These are phyloP conservation scores for Vitis hybrid DNA, from an alignment of 177 flowering plant species.

Conservation along the genomic window DNA sequence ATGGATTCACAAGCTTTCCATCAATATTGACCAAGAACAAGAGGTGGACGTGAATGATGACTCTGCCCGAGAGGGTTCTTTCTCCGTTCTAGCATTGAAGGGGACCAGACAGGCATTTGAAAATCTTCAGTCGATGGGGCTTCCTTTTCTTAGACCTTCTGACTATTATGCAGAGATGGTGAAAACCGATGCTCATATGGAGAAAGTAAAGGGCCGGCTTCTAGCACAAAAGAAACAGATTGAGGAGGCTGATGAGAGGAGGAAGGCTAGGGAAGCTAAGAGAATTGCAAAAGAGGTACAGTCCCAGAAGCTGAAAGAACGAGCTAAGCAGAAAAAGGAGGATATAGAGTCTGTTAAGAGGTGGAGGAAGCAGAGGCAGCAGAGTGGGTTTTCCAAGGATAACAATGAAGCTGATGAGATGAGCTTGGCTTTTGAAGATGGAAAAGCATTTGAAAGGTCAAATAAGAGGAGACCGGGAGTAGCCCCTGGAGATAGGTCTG, in stretches of 20 bases:
- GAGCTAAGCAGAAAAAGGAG: conserved; percentile 77
- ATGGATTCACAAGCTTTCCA: conserved; percentile 69
- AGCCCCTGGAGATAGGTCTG: conserved; percentile 83
- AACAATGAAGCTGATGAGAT: conserved; percentile 46
- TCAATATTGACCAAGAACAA: conserved; percentile 56
- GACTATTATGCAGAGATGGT: conserved; percentile 98
- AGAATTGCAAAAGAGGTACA: conserved; percentile 78
- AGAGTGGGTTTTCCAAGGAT: conserved; percentile 55
- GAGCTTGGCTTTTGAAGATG: conserved; percentile 64
- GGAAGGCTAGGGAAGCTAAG: conserved; percentile 85
- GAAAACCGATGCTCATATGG: conserved; percentile 85
- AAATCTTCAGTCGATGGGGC: conserved; percentile 63
- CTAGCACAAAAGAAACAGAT: conserved; percentile 69
- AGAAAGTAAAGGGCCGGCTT: conserved; percentile 70
- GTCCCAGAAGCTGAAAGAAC: conserved; percentile 76
- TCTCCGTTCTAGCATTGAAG: conserved; percentile 82
- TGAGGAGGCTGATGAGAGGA: conserved; percentile 91
- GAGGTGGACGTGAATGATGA: conserved; percentile 91
- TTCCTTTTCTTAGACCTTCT: conserved; percentile 84
- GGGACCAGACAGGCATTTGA: conserved; percentile 72
- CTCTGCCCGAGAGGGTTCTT: conserved; percentile 67
- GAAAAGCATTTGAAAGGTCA: conserved; percentile 56
- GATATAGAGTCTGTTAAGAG: conserved; percentile 88
- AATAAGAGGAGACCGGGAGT: conserved; percentile 72
- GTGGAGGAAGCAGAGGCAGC: conserved; percentile 95